These are phyloP conservation scores for Cornus florida DNA, from an alignment of 148 eudicot genomes.

Conservation along the genomic window DNA sequence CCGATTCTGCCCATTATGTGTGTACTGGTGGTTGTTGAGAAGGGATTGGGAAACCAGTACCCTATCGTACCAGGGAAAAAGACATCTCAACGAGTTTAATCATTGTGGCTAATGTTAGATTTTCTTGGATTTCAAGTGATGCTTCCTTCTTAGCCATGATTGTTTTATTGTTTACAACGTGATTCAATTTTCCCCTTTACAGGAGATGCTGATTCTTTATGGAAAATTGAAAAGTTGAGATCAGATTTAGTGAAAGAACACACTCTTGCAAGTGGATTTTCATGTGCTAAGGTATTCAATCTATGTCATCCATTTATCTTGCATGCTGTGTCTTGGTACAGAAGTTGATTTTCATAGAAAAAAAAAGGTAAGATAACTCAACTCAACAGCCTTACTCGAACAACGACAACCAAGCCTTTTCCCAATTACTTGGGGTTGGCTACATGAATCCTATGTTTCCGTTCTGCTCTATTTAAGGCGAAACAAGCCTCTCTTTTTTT, in stretches of 20 bases:
- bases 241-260: constrained; percentile 65
- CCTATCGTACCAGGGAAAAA: not conserved
- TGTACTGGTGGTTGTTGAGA: not conserved
- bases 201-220: constrained; percentile 79
- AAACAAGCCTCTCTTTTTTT: too few species aligned
- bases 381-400: too few species aligned
- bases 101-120: not conserved
- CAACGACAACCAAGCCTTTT: too few species aligned
- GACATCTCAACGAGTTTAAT: not conserved
- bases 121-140: not conserved
- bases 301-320: not conserved
- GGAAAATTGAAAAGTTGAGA: constrained; percentile 84
- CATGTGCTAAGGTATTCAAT: constrained; percentile 80
- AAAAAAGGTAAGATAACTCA: not conserved
- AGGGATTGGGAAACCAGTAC: not conserved
- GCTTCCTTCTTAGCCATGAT: constrained; percentile 3
- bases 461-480: too few species aligned
- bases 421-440: too few species aligned
- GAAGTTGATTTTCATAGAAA: not conserved
- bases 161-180: not conserved
- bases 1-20: not conserved
- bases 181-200: constrained; percentile 13
- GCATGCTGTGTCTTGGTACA: not conserved
- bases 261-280: constrained; percentile 63
- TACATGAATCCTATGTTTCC: too few species aligned